phyloP scores from a whole-genome alignment of 306 rosid genomes.

The Fagus sylvatica region DNA sequence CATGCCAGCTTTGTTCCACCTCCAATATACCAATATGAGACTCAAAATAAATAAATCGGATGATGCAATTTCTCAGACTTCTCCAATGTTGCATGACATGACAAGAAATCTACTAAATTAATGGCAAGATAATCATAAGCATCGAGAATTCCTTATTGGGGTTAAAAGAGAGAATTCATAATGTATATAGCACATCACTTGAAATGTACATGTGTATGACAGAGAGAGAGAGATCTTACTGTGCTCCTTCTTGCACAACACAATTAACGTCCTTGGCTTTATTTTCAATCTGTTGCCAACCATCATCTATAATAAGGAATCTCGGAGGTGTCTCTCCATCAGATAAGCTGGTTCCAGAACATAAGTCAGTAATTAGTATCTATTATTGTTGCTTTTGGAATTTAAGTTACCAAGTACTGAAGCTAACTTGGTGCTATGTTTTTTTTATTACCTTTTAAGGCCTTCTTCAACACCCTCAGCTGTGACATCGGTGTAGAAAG shows the following conservation, averaged over 20 bases:
- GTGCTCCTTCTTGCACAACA: slow-evolving; percentile 94
- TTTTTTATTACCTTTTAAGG: slow-evolving; percentile 62
- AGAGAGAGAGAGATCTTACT: slow-evolving; percentile 50
- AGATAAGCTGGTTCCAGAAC: slow-evolving; percentile 54
- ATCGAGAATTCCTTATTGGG: background rate
- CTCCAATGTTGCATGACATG: background rate
- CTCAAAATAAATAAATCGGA: background rate
- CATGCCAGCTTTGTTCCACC: background rate
- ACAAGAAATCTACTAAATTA: background rate
- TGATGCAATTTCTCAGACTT: background rate
- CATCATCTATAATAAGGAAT: slow-evolving; percentile 92
- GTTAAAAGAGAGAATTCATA: background rate
- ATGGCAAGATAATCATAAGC: background rate
- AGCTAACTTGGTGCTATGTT: slow-evolving; percentile 3
- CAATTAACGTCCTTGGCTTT: slow-evolving; percentile 53
- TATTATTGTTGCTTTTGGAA: background rate
- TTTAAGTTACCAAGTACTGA: background rate
- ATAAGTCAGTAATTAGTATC: slow-evolving; percentile 21
- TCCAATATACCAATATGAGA: too few species aligned
- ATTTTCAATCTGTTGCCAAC: slow-evolving; percentile 96
- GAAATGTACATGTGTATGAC: background rate
- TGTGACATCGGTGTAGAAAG: slow-evolving; percentile 94
- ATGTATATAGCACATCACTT: background rate
- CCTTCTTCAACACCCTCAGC: slow-evolving; percentile 93
- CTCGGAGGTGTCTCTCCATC: slow-evolving; percentile 86